These are phyloP conservation scores for Blastocystis sp. DNA, from an alignment of 352 stramenopile species.

Conservation along the genomic window DNA sequence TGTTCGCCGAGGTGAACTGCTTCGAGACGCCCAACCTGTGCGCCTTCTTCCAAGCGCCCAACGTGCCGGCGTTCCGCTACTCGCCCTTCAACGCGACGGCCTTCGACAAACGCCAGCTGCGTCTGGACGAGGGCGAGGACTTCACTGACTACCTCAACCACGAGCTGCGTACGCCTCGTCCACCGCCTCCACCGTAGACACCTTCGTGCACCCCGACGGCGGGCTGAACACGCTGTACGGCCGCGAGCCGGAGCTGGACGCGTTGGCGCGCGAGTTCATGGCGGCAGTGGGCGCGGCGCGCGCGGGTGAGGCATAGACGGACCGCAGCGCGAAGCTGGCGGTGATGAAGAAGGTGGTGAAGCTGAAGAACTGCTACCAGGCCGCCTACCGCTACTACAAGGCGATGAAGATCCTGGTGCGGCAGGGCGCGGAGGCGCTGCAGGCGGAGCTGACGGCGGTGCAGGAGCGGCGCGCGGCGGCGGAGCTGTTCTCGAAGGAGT, in stretches of 20 bases:
- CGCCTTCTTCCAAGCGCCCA: not conserved
- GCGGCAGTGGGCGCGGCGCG: not conserved
- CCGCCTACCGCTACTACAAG: slow-evolving; percentile 57
- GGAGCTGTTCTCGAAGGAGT: not conserved
- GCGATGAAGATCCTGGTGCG: slow-evolving; percentile 49
- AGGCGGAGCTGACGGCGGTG: not conserved
- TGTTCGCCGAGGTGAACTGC: slow-evolving; percentile 27
- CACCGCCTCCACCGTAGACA: not conserved
- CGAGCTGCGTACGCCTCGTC: not conserved
- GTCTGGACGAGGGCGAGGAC: slow-evolving; percentile 19
- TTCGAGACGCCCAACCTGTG: not conserved
- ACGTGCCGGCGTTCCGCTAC: slow-evolving; percentile 25
- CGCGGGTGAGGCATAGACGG: not conserved
- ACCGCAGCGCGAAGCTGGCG: not conserved
- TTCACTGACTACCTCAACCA: slow-evolving; percentile 48
- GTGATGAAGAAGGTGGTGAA: slow-evolving; percentile 38
- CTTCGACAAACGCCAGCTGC: slow-evolving; percentile 42
- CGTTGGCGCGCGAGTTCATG: slow-evolving; percentile 42
- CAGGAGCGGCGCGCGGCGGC: not conserved
- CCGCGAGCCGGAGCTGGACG: slow-evolving; percentile 38
- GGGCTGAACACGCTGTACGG: slow-evolving; percentile 44
- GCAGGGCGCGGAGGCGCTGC: not conserved
- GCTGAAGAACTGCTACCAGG: not conserved
- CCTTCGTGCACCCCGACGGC: not conserved
- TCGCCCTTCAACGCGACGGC: not conserved